Percentiles rank a stretch among this genome's conserved stretches.
These are phyloP conservation scores for Coemansia sp. DNA, from an alignment of 192 early-diverging fungal species.

Conservation along the genomic window DNA sequence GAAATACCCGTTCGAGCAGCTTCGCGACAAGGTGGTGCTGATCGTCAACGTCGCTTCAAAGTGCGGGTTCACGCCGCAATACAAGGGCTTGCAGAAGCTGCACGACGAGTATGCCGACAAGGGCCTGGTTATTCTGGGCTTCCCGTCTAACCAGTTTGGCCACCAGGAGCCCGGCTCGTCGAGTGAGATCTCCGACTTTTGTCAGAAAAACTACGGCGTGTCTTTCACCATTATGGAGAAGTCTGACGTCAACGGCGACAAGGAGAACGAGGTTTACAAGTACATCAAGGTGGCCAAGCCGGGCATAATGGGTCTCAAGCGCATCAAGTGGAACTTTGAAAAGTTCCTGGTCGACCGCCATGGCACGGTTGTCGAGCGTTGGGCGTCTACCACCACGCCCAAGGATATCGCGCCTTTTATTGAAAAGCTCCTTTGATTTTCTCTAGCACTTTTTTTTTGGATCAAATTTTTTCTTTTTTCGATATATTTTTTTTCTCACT, in stretches of 20 bases:
- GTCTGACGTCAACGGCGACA: slow-evolving; percentile 75
- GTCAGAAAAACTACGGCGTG: slow-evolving; percentile 72
- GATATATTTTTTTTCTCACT: neutral
- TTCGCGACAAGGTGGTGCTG: slow-evolving; percentile 73
- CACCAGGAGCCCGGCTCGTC: slow-evolving; percentile 61
- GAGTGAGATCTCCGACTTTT: slow-evolving; percentile 50
- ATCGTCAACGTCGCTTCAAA: slow-evolving; percentile 89
- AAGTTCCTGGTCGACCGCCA: slow-evolving; percentile 73
- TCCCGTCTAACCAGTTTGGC: slow-evolving; percentile 88
- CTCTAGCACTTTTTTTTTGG: neutral
- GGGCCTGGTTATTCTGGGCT: slow-evolving; percentile 84
- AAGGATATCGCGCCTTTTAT: slow-evolving; percentile 59
- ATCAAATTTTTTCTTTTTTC: slow-evolving; percentile 10
- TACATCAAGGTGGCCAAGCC: slow-evolving; percentile 60
- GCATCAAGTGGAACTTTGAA: slow-evolving; percentile 84
- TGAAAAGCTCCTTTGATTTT: slow-evolving; percentile 14
- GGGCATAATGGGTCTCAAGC: slow-evolving; percentile 54
- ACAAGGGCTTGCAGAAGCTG: slow-evolving; percentile 66
- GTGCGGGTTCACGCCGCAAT: slow-evolving; percentile 86
- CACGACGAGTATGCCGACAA: slow-evolving; percentile 63
- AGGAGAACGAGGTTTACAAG: slow-evolving; percentile 63
- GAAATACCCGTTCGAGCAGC: slow-evolving; percentile 56
- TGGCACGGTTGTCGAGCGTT: slow-evolving; percentile 66
- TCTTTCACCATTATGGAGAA: slow-evolving; percentile 88
- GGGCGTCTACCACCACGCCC: slow-evolving; percentile 63